phyloP scores from a whole-genome alignment of 495 filamentous ascomycete genomes.

The Talaromyces trachyspermus region DNA sequence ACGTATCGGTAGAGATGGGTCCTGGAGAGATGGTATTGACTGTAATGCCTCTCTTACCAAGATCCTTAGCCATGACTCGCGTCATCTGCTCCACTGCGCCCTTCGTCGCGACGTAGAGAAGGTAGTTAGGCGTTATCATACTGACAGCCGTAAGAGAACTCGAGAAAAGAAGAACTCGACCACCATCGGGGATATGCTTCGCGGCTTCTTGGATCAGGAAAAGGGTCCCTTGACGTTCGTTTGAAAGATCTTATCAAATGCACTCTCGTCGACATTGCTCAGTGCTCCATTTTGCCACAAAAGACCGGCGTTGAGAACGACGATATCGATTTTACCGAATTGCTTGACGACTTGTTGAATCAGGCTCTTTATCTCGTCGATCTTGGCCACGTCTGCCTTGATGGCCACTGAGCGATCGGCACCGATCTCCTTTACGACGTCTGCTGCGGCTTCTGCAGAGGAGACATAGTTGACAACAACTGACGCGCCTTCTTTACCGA shows the following conservation, averaged over 20 bases:
- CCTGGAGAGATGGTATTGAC: constrained; percentile 64
- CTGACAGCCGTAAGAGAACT: constrained; percentile 40
- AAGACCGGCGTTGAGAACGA: constrained; percentile 55
- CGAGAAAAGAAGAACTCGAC: constrained; percentile 54
- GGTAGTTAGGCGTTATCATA: constrained; percentile 47
- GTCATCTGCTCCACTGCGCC: constrained; percentile 67
- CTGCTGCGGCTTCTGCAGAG: constrained; percentile 43
- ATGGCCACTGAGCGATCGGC: constrained; percentile 44
- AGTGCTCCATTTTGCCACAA: constrained; percentile 47
- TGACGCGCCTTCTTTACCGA: constrained; percentile 50
- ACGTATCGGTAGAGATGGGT: constrained; percentile 60
- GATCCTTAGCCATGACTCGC: constrained; percentile 55
- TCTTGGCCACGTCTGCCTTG: constrained; percentile 40
- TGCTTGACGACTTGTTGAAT: constrained; percentile 33
- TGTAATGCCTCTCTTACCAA: constrained; percentile 49
- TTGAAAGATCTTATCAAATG: constrained; percentile 48
- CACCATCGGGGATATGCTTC: constrained; percentile 49
- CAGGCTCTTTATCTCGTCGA: constrained; percentile 32
- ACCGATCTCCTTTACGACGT: constrained; percentile 49
- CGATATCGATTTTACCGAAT: constrained; percentile 51
- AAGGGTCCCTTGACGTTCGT: constrained; percentile 64
- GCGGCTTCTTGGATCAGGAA: constrained; percentile 57
- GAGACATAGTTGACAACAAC: constrained; percentile 58
- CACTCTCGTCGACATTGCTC: constrained; percentile 46
- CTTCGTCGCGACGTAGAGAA: constrained; percentile 57